Percentiles rank a stretch among this genome's conserved stretches.
Conservation (phyloP, 805 yeast genomes). For the Starmerella bombicola region DNA sequence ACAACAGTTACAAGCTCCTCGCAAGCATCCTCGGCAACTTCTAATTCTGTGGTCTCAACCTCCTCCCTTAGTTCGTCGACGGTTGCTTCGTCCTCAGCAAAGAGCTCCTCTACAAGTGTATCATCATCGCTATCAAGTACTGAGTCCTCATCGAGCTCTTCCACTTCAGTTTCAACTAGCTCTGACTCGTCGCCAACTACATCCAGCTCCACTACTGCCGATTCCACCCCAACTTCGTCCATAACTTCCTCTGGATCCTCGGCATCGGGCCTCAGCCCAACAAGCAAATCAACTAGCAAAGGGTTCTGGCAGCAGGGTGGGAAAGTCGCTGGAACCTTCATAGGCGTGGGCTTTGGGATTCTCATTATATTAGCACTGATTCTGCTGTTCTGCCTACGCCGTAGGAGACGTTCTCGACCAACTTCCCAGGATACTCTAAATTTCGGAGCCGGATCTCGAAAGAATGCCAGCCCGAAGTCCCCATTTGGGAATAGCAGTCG, state of each 20-base stretch:
- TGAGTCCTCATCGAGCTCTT: background rate
- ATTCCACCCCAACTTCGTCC: conserved; percentile 1
- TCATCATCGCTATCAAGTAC: conserved; percentile 6
- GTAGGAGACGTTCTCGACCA: conserved; percentile 16
- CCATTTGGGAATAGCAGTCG: background rate
- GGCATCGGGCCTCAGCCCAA: background rate
- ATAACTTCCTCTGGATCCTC: background rate
- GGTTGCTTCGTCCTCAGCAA: conserved; percentile 5
- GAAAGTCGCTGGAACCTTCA: conserved; percentile 75
- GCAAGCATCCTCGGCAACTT: conserved; percentile 1
- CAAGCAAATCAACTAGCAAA: background rate
- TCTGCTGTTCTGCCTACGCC: conserved; percentile 30
- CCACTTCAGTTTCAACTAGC: background rate
- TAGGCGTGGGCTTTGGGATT: conserved; percentile 55
- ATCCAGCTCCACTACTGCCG: background rate
- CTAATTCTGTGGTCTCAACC: conserved; percentile 3
- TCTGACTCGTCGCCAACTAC: background rate
- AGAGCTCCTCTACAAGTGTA: conserved; percentile 1
- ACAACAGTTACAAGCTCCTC: conserved; percentile 3
- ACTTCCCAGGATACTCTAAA: background rate
- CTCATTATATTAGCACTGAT: conserved; percentile 35
- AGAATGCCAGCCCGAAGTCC: background rate
- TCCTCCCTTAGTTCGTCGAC: conserved; percentile 7
- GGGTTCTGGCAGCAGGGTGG: conserved; percentile 55
- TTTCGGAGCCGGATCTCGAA: background rate